Base-by-base conservation (phyloP, 2,329 filamentous ascomycete species). In the Ophiocordyceps australis region DNA sequence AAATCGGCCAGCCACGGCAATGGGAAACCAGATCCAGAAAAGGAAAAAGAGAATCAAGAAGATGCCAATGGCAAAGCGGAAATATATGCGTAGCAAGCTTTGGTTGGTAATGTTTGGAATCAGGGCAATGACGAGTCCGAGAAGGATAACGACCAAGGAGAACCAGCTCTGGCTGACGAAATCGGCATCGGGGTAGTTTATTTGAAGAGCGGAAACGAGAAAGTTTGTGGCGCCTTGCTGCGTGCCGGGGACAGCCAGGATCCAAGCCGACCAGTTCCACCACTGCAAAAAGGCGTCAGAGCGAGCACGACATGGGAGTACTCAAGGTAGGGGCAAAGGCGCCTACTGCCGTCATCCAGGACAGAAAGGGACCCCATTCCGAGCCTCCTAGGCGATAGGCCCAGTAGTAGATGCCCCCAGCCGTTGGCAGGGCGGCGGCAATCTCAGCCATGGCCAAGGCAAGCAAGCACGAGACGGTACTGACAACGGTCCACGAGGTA, bases 221-320 rank as follows among this genome's bases (percentile, higher is more conserved):
- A 29, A 29, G 28, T 29, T 29, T 15, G 28, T 29, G 13, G 28
- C 28, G 13, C 28, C 28, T 15, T 29, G 28, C 19, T 29, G 28
- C 2, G 23, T 24, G 19, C 28, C 28, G n/a, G 22, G 23, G 18
- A 20, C 17, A 10, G 23, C 28, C 23, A 24, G 13, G 2, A 25
- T 22, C 28, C 28, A 29, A 16, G 17, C 23, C 7, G 28, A 18
- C 23, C 23, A 29, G 17, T 29, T 29, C 28, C 28, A 29, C 28
- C 28, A 29, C 28, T 29, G 14, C 8, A 4, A 17, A 15, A 5
- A n/a, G 18, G 19, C 5, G n/a, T 6, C 3, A 17, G 20, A 14
- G 16, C 18, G 11, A 20, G 28, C 7, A 11, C 10, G 19, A n/a
- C n/a, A 7, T 10, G 3, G 6, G 14, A 9, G 14, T 5, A 4